A percentile compares a stretch with the other conserved stretches of the same genome.
These are phyloP conservation scores for Termitomyces sp. DNA, from an alignment of 1,284 basidiomycete species.

Conservation along the genomic window DNA sequence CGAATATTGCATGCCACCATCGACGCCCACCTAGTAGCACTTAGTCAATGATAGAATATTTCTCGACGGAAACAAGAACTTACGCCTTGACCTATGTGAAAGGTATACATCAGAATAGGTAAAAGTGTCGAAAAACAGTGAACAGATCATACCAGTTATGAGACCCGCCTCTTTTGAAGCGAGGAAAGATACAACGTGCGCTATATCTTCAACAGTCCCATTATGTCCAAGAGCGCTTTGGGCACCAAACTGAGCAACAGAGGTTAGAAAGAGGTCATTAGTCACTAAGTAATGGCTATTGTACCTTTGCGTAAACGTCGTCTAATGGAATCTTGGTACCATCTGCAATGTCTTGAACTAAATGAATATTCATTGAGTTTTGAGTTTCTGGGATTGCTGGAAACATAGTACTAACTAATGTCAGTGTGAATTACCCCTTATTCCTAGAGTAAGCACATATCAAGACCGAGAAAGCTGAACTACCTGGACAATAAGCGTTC, in stretches of 20 bases:
- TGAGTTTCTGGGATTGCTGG: background rate
- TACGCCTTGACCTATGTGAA: constrained; percentile 3
- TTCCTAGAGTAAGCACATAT: background rate
- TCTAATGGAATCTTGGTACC: background rate
- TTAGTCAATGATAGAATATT: background rate
- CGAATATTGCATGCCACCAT: constrained; percentile 9
- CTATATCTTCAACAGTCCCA: constrained; percentile 18
- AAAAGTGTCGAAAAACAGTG: background rate
- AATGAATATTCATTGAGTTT: background rate
- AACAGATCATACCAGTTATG: constrained; percentile 4
- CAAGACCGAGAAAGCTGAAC: background rate
- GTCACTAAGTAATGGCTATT: too few relatives aligned
- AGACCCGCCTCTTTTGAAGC: constrained; percentile 11
- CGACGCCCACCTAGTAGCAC: background rate
- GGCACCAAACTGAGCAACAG: background rate
- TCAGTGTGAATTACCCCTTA: constrained; percentile 13
- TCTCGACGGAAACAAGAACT: background rate
- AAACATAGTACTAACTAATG: constrained; percentile 7
- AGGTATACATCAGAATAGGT: background rate
- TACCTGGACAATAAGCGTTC: constrained; percentile 9
- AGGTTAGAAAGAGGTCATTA: too few relatives aligned
- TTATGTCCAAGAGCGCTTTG: constrained; percentile 11
- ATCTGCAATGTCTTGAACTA: constrained; percentile 3
- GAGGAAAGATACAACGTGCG: constrained; percentile 19
- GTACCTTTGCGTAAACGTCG: background rate